These are phyloP conservation scores for Colletotrichum neosansevieriae DNA, from an alignment of 2,329 filamentous ascomycete species.

Conservation along the genomic window DNA sequence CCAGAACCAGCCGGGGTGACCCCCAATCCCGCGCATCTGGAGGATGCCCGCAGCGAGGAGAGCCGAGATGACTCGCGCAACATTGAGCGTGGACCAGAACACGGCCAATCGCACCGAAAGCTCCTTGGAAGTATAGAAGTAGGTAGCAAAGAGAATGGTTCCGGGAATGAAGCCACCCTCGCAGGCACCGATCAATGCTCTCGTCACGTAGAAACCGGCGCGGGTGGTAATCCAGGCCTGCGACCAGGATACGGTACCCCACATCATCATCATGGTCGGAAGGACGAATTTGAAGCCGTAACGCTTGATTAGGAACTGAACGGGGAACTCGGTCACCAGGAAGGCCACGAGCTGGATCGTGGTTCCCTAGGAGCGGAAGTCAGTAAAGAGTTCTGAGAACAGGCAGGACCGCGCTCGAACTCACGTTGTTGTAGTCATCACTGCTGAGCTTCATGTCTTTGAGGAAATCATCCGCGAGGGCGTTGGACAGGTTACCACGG, in stretches of 20 bases:
- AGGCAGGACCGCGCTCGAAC: background rate
- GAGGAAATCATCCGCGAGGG: constrained; percentile 72
- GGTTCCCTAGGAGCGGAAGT: constrained; percentile 52
- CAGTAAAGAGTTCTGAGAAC: background rate
- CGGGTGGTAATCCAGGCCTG: constrained; percentile 52
- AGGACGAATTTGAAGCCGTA: constrained; percentile 50
- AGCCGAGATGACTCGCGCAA: constrained; percentile 60
- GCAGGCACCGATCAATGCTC: constrained; percentile 55
- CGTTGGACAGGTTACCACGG: constrained; percentile 72
- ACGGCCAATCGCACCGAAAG: constrained; percentile 68
- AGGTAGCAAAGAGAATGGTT: constrained; percentile 66
- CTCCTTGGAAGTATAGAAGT: constrained; percentile 46
- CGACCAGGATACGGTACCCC: constrained; percentile 39
- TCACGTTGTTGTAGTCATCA: constrained; percentile 67
- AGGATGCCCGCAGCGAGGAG: constrained; percentile 60
- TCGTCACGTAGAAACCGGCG: constrained; percentile 54
- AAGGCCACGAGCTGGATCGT: constrained; percentile 69
- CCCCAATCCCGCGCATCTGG: constrained; percentile 61
- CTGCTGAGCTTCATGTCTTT: constrained; percentile 61
- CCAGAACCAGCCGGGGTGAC: constrained; percentile 67
- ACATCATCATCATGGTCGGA: constrained; percentile 43
- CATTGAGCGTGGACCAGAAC: constrained; percentile 72
- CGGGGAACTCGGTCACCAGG: constrained; percentile 69
- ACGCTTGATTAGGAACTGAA: constrained; percentile 71
- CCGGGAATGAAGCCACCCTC: constrained; percentile 60